Conservation (phyloP, 2,329 filamentous ascomycete species). For the Penicillium janthinellum region DNA sequence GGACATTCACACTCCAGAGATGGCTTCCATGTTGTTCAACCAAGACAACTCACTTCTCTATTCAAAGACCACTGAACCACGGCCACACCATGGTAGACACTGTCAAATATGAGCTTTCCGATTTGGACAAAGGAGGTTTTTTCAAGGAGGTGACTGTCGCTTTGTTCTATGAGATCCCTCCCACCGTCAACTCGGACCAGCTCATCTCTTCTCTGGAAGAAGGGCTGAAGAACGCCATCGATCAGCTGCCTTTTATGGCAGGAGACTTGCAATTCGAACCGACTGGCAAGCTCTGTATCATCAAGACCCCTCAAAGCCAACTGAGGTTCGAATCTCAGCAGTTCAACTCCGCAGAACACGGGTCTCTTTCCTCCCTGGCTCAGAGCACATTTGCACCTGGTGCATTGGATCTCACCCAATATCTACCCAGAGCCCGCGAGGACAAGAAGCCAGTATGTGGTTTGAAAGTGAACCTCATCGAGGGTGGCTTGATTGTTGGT, state of each 20-base stretch:
- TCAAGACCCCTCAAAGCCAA: conserved; percentile 6
- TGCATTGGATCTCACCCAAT: conserved; percentile 10
- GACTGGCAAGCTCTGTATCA: conserved; percentile 18
- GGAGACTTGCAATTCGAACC: conserved; percentile 19
- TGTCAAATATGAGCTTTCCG: conserved; percentile 24
- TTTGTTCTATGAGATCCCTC: conserved; percentile 23
- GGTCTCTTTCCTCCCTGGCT: conserved; percentile 15
- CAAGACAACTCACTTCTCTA: neutral
- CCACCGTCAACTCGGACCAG: conserved; percentile 7
- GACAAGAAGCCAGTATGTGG: conserved; percentile 15
- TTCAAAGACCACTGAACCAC: neutral
- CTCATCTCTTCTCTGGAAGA: conserved; percentile 19
- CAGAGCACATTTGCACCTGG: conserved; percentile 15
- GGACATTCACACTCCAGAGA: neutral
- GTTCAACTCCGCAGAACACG: conserved; percentile 13
- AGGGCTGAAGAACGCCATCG: conserved; percentile 23
- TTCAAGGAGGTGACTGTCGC: conserved; percentile 23
- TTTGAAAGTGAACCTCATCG: conserved; percentile 26
- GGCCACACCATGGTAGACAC: neutral
- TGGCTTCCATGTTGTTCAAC: too few relatives aligned
- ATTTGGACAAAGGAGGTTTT: conserved; percentile 25
- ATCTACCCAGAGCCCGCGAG: conserved; percentile 15
- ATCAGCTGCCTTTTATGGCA: conserved; percentile 24
- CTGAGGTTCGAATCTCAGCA: conserved; percentile 11
- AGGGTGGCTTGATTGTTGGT: conserved; percentile 24